Evolutionary conservation across 345 rosid species (phyloP).

Genomic region (Syzygium grande): DNA sequence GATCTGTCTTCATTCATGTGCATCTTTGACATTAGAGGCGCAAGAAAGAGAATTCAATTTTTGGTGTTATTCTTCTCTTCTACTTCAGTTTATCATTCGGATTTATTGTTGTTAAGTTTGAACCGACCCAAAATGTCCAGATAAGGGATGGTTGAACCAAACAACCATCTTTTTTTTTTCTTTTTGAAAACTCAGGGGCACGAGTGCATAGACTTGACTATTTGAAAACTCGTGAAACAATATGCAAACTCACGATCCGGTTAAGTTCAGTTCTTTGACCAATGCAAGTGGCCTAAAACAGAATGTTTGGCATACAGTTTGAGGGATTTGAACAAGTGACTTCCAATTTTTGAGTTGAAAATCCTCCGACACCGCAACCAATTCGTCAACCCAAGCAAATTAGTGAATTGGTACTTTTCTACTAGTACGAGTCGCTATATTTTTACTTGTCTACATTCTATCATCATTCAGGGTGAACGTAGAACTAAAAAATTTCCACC

Average conservation of each 20-base stretch:
- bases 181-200: not conserved
- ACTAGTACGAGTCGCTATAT: too few species aligned
- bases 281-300: not conserved
- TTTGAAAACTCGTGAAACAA: not conserved
- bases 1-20: not conserved
- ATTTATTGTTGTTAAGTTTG: not conserved
- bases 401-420: too few species aligned
- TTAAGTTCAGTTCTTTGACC: not conserved
- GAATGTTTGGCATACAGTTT: not conserved
- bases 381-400: too few species aligned
- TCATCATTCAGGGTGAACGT: too few species aligned
- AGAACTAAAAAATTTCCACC: too few species aligned
- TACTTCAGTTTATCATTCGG: not conserved
- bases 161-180: not conserved
- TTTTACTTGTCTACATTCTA: too few species aligned
- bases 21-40: not conserved
- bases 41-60: not conserved
- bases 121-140: not conserved
- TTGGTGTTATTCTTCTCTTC: not conserved
- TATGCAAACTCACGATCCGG: not conserved
- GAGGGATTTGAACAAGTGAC: too few species aligned
- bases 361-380: too few species aligned
- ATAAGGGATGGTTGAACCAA: not conserved
- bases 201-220: not conserved
- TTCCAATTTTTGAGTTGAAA: too few species aligned